Conservation (phyloP, 139 green algal species). For the Coccomyxa sp. region DNA sequence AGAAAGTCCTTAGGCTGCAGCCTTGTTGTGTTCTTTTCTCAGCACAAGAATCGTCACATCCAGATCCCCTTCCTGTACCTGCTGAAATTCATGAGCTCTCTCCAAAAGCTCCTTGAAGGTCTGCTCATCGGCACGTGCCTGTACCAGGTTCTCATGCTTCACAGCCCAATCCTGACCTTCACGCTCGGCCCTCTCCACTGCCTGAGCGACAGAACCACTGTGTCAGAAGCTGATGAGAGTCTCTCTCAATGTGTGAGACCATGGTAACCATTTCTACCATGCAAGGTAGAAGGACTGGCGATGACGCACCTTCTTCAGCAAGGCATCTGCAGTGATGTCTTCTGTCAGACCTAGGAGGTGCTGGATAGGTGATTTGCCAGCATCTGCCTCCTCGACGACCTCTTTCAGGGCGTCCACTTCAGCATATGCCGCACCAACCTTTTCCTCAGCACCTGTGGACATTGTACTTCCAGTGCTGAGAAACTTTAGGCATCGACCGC, state of each 20-base stretch:
- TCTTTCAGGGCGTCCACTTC: not conserved
- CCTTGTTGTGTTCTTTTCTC: no score
- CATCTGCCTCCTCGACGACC: not conserved
- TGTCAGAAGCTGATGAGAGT: not conserved
- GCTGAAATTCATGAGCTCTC: not conserved
- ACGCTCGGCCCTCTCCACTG: slow-evolving; percentile 7
- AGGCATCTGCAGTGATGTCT: not conserved
- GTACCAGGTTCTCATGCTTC: slow-evolving; percentile 19
- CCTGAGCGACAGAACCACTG: not conserved
- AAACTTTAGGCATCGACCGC: no score
- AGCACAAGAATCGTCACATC: no score
- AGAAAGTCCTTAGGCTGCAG: no score
- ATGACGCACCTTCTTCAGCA: not conserved
- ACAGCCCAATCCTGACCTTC: slow-evolving; percentile 8
- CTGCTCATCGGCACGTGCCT: slow-evolving; percentile 24
- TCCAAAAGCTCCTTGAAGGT: slow-evolving; percentile 5
- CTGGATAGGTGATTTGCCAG: not conserved
- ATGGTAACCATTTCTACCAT: no score
- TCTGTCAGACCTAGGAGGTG: not conserved
- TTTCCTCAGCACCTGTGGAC: not conserved
- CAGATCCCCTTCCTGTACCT: not conserved
- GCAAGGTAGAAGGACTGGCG: no score
- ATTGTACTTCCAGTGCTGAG: not conserved
- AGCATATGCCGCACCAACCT: not conserved
- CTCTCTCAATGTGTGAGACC: no score